Base-by-base conservation (phyloP, 306 rosid genomes). In the Dryas drummondii region DNA sequence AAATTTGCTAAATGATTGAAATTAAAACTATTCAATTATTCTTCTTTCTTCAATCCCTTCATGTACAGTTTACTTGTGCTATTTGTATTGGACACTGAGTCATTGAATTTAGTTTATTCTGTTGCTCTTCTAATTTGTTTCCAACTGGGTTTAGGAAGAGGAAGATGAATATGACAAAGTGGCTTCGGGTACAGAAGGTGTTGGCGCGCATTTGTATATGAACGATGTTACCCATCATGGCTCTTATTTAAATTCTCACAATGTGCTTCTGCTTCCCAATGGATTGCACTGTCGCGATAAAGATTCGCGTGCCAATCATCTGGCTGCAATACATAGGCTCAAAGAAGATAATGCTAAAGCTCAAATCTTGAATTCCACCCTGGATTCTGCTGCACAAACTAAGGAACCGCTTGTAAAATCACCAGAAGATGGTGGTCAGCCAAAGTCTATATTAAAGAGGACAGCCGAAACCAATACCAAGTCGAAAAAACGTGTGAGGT, bases 141-240 rank as follows among this genome's bases (percentile, higher is more conserved):
- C 70, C 41, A 51, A 73, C 60, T 47, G 47, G 63, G 6, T 64
- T 52, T 71, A 82, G 86, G 82, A 78, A 1, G 86, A 74, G 80
- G 86, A 82, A 58, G 82, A 82, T 64, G 86, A 78, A 22, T 82
- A 14, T 62, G 86, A 82, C 75, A 82, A 78, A 56, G 80, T 82
- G 58, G 86, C 83, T 56, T 44, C 54, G 2, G 86, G 82, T 6
- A 66, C 74, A 17, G 82, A 74, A 42, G 56, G 47, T 64, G 57
- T 4, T 0, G 77, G 69, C 12, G 77, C 74, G 22, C 75, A 78
- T n/a, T 46, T 82, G 80, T 78, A 62, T 54, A 78, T 78, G 78
- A 47, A 22, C 1, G 66, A 74, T 17, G 59, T 78, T 69, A 44
- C 70, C 10, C 32, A 50, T n/a, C 73, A 56, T 46, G 77, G 59